Base-by-base conservation (phyloP, 306 rosid genomes). In the Datisca glomerata region DNA sequence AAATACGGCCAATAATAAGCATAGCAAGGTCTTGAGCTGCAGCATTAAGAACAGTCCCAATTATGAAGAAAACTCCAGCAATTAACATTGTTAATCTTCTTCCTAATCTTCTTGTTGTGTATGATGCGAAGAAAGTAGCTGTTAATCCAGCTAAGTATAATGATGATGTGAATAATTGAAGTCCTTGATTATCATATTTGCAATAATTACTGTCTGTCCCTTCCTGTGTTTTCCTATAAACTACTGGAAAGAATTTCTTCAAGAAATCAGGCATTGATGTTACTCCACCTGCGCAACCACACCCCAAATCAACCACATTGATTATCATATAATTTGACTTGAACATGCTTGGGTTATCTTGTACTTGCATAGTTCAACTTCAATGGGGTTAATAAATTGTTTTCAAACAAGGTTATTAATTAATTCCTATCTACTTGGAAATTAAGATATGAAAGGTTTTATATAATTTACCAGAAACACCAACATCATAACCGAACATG, bases 401-500 rank as follows among this genome's bases (percentile, higher is more conserved):
- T n/a, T n/a, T n/a, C n/a, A n/a, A n/a, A n/a, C n/a, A n/a, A n/a
- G n/a, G n/a, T n/a, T n/a, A n/a, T n/a, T n/a, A n/a, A n/a, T n/a
- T n/a, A n/a, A n/a, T 25, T 20, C 15, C 20, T 15, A 13, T 15
- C 5, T 8, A 20, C 2, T 17, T 25, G 4, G n/a, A 29, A 29
- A 28, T 12, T 5, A 8, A 14, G 24, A 21, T 7, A 4, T 5
- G 24, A 18, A 2, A 15, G 17, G 13, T 9, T 29, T 23, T 4
- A 6, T n/a, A n/a, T n/a, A n/a, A n/a, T 18, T 17, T 43, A 84
- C 96, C 94, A 20, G 96, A 86, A 75, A 86, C 70, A 10, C 96
- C 96, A 2, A 86, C 49, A 16, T 78, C 85, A 53, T 81, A 81
- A 14, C 96, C 96, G 29, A 86, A 86, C 85, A 82, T 82, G 59